Base-by-base conservation (phyloP, 1,139 yeast species). In the Sugiyamaella grinbergsii region DNA sequence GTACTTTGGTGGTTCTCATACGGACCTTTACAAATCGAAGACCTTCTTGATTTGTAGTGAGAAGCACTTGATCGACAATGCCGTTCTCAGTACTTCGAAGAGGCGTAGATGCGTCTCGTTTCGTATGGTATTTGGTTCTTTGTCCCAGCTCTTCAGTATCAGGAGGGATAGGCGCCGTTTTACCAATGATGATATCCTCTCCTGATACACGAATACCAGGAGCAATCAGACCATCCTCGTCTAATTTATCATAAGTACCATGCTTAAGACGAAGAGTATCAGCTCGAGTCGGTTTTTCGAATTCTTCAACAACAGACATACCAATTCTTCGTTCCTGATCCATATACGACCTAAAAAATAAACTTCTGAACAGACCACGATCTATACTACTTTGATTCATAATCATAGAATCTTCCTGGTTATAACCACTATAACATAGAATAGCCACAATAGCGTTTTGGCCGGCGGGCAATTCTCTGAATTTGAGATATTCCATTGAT, bases 331-430 rank as follows among this genome's bases (percentile, higher is more conserved):
- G 89, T 70, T 93, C 99, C 71, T 93, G 95, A 70, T 93, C 99
- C 96, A 91, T 91, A 70, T 93, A 94, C 1, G 98, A 88, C 71
- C 98, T 81, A 76, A 91, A 94, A 73, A 93, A 93, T 67, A 93
- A 77, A 19, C 97, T 90, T 74, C 99, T 79, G 76, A 93, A 93
- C 62, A 93, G 76, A 50, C 99, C 99, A 66, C 98, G 79, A 71
- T 93, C 99, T 66, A 93, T 93, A 33, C 96, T 87, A 20, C 96
- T 85, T 75, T 93, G 99, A 71, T 93, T 93, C 99, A 93, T 93
- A 76, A 93, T 93, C 95, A 93, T 90, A 43, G 98, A 94, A 85
- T 93, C 99, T 85, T 93, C 99, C 79, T 93, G 99, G 72, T 93
- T 93, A 73, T 93, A 93, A 68, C 99, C 99, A 40, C 96, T 87